These are phyloP conservation scores for Irpex sp. DNA, from an alignment of 1,284 basidiomycete species.

Conservation along the genomic window DNA sequence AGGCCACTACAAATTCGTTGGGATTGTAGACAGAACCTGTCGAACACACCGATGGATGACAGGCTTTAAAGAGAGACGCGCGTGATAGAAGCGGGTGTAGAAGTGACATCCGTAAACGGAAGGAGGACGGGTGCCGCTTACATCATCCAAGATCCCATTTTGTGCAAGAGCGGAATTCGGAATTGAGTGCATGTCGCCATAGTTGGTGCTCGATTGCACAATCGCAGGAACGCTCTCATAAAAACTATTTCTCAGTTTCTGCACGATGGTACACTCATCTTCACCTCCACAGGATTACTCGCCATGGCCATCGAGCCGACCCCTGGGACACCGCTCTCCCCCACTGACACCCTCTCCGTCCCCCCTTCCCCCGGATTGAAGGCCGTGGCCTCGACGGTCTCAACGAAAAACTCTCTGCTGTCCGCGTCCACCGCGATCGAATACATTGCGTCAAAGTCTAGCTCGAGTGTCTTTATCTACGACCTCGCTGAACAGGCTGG, in stretches of 20 bases:
- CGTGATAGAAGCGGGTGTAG: no score
- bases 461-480: constrained; percentile 73
- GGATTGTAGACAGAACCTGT: neutral
- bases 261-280: neutral
- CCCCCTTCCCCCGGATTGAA: constrained; percentile 28
- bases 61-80: no score
- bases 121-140: neutral
- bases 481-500: constrained; percentile 79
- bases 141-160: neutral
- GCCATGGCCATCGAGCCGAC: constrained; percentile 22
- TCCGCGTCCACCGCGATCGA: constrained; percentile 65
- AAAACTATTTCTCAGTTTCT: constrained; percentile 1
- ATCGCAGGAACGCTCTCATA: constrained; percentile 2
- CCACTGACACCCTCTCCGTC: constrained; percentile 29
- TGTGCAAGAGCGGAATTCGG: neutral
- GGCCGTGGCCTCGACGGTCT: constrained; percentile 14
- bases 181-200: constrained; percentile 10
- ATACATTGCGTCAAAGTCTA: constrained; percentile 57
- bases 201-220: constrained; percentile 9
- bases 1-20: no score
- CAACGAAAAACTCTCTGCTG: constrained; percentile 17
- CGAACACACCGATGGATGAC: neutral
- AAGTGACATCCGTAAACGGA: neutral
- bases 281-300: constrained; percentile 1
- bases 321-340: constrained; percentile 29